Percentiles rank a stretch among this genome's conserved stretches.
Evolutionary conservation across 1,284 basidiomycete species (phyloP).

Genomic region (Apiotrichum veenhuisii): DNA sequence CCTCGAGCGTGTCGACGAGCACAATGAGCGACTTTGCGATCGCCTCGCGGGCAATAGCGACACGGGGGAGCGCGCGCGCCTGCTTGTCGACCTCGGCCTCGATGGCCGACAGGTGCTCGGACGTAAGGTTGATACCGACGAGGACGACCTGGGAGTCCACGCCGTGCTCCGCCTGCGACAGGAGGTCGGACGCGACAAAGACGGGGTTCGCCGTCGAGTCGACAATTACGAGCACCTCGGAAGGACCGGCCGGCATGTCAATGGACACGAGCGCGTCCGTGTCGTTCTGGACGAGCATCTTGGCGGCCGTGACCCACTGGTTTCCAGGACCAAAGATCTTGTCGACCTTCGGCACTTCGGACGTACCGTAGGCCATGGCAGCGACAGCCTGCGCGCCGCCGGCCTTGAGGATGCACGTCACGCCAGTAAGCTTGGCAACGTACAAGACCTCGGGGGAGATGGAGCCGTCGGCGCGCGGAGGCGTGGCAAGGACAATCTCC

Average conservation of each 20-base stretch:
- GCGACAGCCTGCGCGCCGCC: slow-evolving; percentile 98
- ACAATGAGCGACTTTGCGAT: slow-evolving; percentile 90
- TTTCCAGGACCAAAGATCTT: slow-evolving; percentile 99
- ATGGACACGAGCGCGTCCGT: slow-evolving; percentile 95
- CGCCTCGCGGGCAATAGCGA: slow-evolving; percentile 86
- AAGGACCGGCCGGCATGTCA: slow-evolving; percentile 98
- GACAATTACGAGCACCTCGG: slow-evolving; percentile 92
- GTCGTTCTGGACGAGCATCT: slow-evolving; percentile 99
- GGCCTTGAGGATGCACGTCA: slow-evolving; percentile 81
- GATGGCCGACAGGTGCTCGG: slow-evolving; percentile 64
- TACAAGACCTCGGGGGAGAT: slow-evolving; percentile 95
- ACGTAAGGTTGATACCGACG: slow-evolving; percentile 69
- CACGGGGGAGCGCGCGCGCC: slow-evolving; percentile 78
- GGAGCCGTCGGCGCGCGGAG: slow-evolving; percentile 82
- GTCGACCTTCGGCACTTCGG: slow-evolving; percentile 96
- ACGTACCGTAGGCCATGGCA: slow-evolving; percentile 93
- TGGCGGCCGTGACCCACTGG: slow-evolving; percentile 99
- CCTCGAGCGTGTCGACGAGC: slow-evolving; percentile 61
- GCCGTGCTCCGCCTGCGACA: slow-evolving; percentile 93
- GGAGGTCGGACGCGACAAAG: slow-evolving; percentile 92
- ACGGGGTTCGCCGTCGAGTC: slow-evolving; percentile 79
- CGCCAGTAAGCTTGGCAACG: slow-evolving; percentile 81
- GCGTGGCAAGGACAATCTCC: slow-evolving; percentile 90
- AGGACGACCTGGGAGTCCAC: slow-evolving; percentile 97
- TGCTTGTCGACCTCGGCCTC: slow-evolving; percentile 84